Conservation (phyloP, 768 basidiomycete genomes). For the Chalciporus chontae region DNA sequence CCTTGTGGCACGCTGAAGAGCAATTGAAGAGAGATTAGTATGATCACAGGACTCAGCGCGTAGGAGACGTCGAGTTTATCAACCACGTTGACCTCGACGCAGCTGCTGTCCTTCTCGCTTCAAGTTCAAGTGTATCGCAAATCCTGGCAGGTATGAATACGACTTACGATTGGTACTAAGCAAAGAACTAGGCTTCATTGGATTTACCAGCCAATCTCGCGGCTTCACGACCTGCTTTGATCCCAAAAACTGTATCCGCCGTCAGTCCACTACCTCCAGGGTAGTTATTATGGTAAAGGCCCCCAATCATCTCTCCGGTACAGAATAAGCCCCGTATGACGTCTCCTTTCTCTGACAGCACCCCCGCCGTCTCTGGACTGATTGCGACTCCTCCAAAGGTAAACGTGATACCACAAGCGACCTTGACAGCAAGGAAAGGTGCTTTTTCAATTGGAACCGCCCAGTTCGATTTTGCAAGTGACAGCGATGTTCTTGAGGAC, state of each 20-base stretch:
- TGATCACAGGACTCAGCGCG: too few relatives aligned
- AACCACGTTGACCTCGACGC: too few relatives aligned
- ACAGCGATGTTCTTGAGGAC: constrained; percentile 33
- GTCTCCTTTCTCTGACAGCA: constrained; percentile 40
- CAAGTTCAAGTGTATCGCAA: too few relatives aligned
- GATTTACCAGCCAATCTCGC: constrained; percentile 24
- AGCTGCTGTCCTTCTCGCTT: too few relatives aligned
- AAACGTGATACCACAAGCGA: constrained; percentile 69
- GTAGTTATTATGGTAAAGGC: constrained; percentile 62
- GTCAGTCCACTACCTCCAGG: constrained; percentile 68
- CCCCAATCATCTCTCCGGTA: constrained; percentile 68
- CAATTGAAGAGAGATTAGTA: too few relatives aligned
- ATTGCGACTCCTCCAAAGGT: constrained; percentile 69
- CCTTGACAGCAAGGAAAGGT: constrained; percentile 64
- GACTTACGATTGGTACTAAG: too few relatives aligned
- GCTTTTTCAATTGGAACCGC: constrained; percentile 50
- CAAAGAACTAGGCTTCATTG: background rate
- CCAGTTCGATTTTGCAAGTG: constrained; percentile 65
- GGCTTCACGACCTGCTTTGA: constrained; percentile 49
- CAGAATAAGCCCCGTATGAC: constrained; percentile 57
- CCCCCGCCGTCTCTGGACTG: constrained; percentile 50
- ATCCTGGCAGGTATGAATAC: too few relatives aligned
- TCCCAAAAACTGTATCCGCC: constrained; percentile 63
- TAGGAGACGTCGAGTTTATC: too few relatives aligned
- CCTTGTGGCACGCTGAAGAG: too few relatives aligned